Percentiles rank a stretch among this genome's conserved stretches.
These are phyloP conservation scores for Arthrinium puccinioides DNA, from an alignment of 2,329 filamentous ascomycete genomes.

Conservation along the genomic window DNA sequence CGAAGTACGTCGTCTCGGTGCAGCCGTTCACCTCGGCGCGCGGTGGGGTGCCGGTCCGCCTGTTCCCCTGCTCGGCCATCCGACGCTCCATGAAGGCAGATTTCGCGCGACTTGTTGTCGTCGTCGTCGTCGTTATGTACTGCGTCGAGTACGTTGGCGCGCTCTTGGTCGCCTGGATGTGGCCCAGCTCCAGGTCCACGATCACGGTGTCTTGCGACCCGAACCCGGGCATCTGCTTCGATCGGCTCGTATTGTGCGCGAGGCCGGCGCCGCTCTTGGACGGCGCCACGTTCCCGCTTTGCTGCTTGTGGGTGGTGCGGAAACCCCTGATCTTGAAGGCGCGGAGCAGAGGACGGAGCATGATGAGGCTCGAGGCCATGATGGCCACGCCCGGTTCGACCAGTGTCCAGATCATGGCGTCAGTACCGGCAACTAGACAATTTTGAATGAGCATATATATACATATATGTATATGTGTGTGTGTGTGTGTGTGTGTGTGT, in stretches of 20 bases:
- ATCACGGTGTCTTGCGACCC: slow-evolving; percentile 29
- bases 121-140: no score
- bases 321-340: slow-evolving; percentile 40
- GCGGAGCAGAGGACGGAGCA: slow-evolving; percentile 46
- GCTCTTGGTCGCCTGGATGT: no score
- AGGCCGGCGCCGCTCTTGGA: slow-evolving; percentile 19
- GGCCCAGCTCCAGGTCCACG: slow-evolving; percentile 23
- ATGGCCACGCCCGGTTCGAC: slow-evolving; percentile 50
- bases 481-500: background rate
- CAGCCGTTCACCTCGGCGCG: no score
- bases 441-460: background rate
- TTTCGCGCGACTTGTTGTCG: no score
- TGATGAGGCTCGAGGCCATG: slow-evolving; percentile 44
- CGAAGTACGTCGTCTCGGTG: no score
- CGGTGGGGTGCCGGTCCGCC: no score
- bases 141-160: no score
- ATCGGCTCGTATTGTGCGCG: slow-evolving; percentile 21
- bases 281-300: slow-evolving; percentile 21
- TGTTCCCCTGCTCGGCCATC: no score
- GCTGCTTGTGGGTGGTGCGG: slow-evolving; percentile 30
- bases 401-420: slow-evolving; percentile 50
- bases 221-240: slow-evolving; percentile 23
- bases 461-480: no score
- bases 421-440: slow-evolving; percentile 37
- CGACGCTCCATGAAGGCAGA: no score